These are phyloP conservation scores for Aspergillus japonicus DNA, from an alignment of 2,329 filamentous ascomycete species.

Conservation along the genomic window DNA sequence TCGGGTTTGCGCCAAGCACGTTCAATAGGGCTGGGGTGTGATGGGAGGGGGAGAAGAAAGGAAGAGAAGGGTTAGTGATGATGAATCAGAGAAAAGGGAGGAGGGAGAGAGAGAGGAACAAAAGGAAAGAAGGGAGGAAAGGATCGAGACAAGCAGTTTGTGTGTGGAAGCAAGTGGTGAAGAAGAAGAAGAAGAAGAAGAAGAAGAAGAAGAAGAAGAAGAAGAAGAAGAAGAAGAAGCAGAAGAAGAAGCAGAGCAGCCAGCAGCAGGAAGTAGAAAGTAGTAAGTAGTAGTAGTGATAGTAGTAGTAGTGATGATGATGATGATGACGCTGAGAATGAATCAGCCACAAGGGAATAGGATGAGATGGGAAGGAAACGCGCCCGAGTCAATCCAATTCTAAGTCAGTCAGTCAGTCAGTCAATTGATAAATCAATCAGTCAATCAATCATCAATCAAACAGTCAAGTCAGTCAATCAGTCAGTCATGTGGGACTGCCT, in stretches of 20 bases:
- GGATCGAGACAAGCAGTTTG: constrained; percentile 6
- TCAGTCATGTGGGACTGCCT: not conserved
- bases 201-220: no score
- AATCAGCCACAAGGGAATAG: not conserved
- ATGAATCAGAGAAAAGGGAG: not conserved
- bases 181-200: not conserved
- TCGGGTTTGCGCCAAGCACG: constrained; percentile 1
- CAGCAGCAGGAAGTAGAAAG: not conserved
- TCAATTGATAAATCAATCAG: no score
- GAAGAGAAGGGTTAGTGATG: not conserved
- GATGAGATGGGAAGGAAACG: not conserved
- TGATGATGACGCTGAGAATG: not conserved
- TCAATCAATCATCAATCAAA: no score
- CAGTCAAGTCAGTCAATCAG: no score
- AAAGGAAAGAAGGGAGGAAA: constrained; percentile 8
- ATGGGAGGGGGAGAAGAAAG: constrained; percentile 5
- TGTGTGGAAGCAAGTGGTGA: not conserved
- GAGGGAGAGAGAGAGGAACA: constrained; percentile 3
- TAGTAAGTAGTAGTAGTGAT: not conserved
- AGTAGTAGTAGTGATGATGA: not conserved
- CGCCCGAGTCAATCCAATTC: no score
- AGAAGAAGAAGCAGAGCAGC: no score
- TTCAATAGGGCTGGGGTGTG: not conserved
- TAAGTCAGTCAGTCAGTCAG: no score
- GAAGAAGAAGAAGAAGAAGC: not conserved